Percentiles rank a stretch among this genome's conserved stretches.
These are phyloP conservation scores for Gypsophila paniculata DNA, from an alignment of 179 eudicot genomes.

Conservation along the genomic window DNA sequence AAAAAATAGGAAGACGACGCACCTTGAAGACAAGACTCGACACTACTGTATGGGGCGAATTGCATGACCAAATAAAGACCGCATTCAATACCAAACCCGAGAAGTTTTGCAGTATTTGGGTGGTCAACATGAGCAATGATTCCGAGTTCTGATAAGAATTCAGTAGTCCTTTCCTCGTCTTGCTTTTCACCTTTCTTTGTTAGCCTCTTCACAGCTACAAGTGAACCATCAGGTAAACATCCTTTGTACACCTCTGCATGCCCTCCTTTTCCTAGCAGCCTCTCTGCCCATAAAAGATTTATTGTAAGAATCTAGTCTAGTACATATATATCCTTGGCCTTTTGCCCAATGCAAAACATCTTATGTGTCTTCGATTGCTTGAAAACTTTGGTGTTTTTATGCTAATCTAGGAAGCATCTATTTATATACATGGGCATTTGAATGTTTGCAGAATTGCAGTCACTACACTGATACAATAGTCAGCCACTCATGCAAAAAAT, in stretches of 20 bases:
- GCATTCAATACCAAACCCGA: conserved; percentile 61
- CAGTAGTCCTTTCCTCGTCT: conserved; percentile 55
- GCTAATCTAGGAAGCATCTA: too few relatives aligned
- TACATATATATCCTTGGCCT: too few relatives aligned
- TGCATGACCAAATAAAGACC: conserved; percentile 74
- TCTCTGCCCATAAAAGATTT: conserved; percentile 38
- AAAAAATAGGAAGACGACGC: not conserved
- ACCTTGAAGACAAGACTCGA: conserved; percentile 72
- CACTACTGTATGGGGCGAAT: conserved; percentile 63
- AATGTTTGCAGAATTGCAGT: too few relatives aligned
- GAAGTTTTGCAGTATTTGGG: conserved; percentile 65
- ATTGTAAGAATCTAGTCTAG: not conserved
- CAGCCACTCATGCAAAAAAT: not conserved
- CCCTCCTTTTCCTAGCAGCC: conserved; percentile 81
- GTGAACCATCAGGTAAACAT: conserved; percentile 54
- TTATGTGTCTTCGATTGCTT: too few relatives aligned
- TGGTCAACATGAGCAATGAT: conserved; percentile 87
- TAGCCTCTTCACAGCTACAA: conserved; percentile 77
- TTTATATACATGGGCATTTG: too few relatives aligned
- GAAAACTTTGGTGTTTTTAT: too few relatives aligned
- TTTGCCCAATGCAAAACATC: too few relatives aligned
- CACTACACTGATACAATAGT: not conserved
- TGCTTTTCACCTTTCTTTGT: conserved; percentile 51
- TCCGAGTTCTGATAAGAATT: conserved; percentile 84
- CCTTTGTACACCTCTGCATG: conserved; percentile 97